Base-by-base conservation (phyloP, 163 green algal genomes). In the Scenedesmus sp. region DNA sequence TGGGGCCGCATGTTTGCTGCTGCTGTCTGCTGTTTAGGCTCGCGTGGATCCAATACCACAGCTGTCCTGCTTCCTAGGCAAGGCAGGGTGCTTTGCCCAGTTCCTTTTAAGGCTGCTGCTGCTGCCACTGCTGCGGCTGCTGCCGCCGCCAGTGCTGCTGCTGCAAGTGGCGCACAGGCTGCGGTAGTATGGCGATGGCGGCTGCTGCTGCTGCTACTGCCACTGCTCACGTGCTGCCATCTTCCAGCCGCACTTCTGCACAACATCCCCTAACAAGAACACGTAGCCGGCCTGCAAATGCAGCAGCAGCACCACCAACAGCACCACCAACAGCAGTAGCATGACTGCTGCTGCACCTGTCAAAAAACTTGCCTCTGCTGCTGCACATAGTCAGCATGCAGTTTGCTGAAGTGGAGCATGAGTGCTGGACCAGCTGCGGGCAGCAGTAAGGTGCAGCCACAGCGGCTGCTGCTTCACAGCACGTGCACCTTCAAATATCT, bases 211-310 rank as follows among this genome's bases (percentile, higher is more conserved):
- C 7, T 53, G 81, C n/a, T n/a, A n/a, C n/a, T n/a, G n/a, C n/a
- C n/a, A 10, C 4, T 70, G 56, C 84, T 65, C 61, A 89, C 84
- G 43, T 90, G 68, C 30, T 81, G n/a, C 9, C 20, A 33, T 90
- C 51, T 33, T 91, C 87, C 44, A 91, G 78, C 30, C 87, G 79
- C 9, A 91, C 30, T 70, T 91, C 87, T 49, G 68, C 86, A 35
- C 7, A 18, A 37, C 20, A 24, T 10, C 70, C 46, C 33, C 53
- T 51, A 7, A 70, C 76, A 26, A 90, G n/a, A 70, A 83, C 51
- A 18, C 85, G 53, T n/a, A 90, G 70, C 26, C 85, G 85, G 0
- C 84, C 84, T 89, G 84, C 44, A 16, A n/a, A n/a, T n/a, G n/a
- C n/a, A n/a, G n/a, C n/a, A n/a, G 12, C 26, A 59, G 26, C 79